A percentile compares a stretch with the other conserved stretches of the same genome.
phyloP scores from a whole-genome alignment of 768 basidiomycete species.

The Termitomyces titanicus region DNA sequence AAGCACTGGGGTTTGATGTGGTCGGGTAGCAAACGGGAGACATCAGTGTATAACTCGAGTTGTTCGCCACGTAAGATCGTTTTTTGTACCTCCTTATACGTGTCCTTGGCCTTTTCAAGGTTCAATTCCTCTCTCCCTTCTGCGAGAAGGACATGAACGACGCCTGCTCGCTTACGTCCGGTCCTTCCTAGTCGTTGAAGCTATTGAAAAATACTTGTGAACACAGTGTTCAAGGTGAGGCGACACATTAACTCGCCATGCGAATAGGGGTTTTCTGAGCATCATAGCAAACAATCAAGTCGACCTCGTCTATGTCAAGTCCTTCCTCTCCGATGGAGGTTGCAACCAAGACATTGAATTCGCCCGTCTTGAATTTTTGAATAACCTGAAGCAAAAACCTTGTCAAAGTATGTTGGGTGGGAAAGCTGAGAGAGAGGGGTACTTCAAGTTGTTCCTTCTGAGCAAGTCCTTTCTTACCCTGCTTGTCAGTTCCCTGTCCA shows the following conservation, averaged over 20 bases:
- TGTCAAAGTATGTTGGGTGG: background rate
- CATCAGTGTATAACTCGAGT: constrained; percentile 92
- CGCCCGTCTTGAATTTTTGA: constrained; percentile 79
- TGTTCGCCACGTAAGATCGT: constrained; percentile 81
- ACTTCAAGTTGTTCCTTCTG: constrained; percentile 94
- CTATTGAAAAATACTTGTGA: constrained; percentile 34
- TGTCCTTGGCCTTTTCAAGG: constrained; percentile 82
- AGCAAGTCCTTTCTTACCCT: constrained; percentile 81
- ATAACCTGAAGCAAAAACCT: constrained; percentile 58
- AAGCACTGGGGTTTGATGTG: constrained; percentile 72
- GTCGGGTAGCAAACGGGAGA: constrained; percentile 79
- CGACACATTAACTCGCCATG: constrained; percentile 57
- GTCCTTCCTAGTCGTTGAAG: constrained; percentile 95
- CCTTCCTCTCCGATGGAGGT: constrained; percentile 99
- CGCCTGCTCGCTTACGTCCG: constrained; percentile 86
- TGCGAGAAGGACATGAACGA: constrained; percentile 88
- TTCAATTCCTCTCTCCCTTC: constrained; percentile 90
- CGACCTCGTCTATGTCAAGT: constrained; percentile 96
- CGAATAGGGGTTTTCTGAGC: constrained; percentile 95
- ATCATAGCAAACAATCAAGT: constrained; percentile 95
- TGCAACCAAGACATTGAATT: constrained; percentile 89
- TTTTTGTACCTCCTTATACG: constrained; percentile 86
- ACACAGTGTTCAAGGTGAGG: background rate
- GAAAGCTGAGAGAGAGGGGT: constrained; percentile 12
- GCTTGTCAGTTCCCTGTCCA: constrained; percentile 84